phyloP scores from a whole-genome alignment of 805 yeast genomes.

The Teunomyces lycoperdinae region DNA sequence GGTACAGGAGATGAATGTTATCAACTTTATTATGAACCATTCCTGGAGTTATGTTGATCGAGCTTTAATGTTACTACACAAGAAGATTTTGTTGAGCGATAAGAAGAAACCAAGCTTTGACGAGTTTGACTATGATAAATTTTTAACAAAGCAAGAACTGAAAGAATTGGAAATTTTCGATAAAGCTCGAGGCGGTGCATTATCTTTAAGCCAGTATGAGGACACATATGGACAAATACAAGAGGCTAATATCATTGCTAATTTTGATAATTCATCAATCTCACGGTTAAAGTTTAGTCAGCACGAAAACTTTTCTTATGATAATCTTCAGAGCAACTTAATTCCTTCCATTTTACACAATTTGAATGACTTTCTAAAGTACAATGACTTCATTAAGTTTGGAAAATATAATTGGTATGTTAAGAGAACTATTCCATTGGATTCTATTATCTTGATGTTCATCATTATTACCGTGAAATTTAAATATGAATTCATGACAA shows the following conservation, averaged over 20 bases:
- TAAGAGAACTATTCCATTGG: constrained; percentile 58
- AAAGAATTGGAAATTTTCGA: constrained; percentile 7
- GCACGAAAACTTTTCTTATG: constrained; percentile 44
- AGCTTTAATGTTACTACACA: constrained; percentile 44
- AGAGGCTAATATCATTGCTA: constrained; percentile 38
- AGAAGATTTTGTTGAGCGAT: constrained; percentile 39
- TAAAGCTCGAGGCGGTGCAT: constrained; percentile 19
- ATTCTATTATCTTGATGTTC: constrained; percentile 51
- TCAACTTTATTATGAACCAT: constrained; percentile 47
- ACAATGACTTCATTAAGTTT: constrained; percentile 50
- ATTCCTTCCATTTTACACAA: constrained; percentile 58
- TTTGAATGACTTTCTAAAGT: constrained; percentile 51
- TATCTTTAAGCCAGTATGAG: constrained; percentile 36
- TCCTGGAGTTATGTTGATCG: constrained; percentile 55
- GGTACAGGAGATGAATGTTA: constrained; percentile 42
- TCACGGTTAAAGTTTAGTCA: constrained; percentile 36
- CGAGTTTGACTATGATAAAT: neutral
- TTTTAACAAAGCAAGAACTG: neutral
- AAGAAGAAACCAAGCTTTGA: neutral
- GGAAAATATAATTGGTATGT: constrained; percentile 61
- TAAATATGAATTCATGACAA: constrained; percentile 39
- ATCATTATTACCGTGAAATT: constrained; percentile 54
- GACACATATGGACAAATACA: constrained; percentile 38
- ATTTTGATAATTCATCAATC: constrained; percentile 35
- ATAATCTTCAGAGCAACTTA: constrained; percentile 49